Base-by-base conservation (phyloP, 139 green algal genomes). In the Asterochloris sp. region DNA sequence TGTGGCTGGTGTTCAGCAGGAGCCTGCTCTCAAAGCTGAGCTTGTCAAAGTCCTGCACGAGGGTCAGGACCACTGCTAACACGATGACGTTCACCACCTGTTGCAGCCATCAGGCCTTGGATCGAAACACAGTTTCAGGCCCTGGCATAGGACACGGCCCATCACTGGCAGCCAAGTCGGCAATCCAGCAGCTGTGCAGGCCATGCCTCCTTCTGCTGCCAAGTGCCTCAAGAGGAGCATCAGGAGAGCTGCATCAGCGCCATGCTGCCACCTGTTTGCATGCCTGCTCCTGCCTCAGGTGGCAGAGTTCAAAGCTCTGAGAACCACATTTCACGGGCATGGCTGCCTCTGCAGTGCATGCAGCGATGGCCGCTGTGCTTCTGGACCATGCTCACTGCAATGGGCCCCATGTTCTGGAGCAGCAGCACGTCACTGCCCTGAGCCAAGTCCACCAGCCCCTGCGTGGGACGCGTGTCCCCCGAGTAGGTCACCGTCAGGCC, bases 391-490 rank as follows among this genome's bases (percentile, higher is more conserved):
- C 38, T 54, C 38, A 54, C 38, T 54, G 67, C 68, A 21, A 90
- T 84, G 16, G 86, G 86, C 11, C 86, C 86, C 86, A 90, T 90
- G 84, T 83, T 88, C 82, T 90, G 86, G 62, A 85, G 73, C 19
- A 90, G 85, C 12, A 87, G 73, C 68, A 90, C 28, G 67, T 90
- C 86, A 26, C 62, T 86, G 61, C 76, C 86, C 14, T 29, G 24
- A 2, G 84, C 86, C 69, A 90, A 69, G 16, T 88, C 69, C 16
- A 61, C 62, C 68, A 90, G 83, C 15, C 64, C 78, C 16, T 79
- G 17, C 13, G 73, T 83, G 12, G 84, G 84, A 0, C 75, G 69
- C 11, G 85, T 90, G 69, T 90, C 86, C 19, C 86, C 86, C 78
- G 84, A 88, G 76, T 90, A 90, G 0, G 82, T 86, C 29, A 90